phyloP scores from a whole-genome alignment of 1,284 basidiomycete species.

The Porphyrellus sp. region DNA sequence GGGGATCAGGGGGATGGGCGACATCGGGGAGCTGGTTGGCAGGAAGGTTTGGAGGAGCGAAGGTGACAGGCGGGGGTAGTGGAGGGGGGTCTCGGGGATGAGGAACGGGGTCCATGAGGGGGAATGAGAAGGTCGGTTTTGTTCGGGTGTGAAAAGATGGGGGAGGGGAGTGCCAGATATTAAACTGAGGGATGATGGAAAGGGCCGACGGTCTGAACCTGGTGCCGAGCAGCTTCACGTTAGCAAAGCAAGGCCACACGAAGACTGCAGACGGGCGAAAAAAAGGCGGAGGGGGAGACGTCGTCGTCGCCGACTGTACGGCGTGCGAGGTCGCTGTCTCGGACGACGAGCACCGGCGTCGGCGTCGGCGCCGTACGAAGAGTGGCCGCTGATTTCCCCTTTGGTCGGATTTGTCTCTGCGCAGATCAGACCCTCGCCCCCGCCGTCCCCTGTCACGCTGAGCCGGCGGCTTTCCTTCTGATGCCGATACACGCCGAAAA shows the following conservation, averaged over 20 bases:
- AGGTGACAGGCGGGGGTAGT: conserved; percentile 22
- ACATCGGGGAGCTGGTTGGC: conserved; percentile 23
- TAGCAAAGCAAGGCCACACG: conserved; percentile 23
- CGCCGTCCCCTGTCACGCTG: conserved; percentile 32
- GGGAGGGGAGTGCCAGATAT: conserved; percentile 25
- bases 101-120: conserved; percentile 25
- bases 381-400: conserved; percentile 14
- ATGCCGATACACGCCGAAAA: conserved; percentile 22
- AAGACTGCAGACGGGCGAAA: conserved; percentile 19
- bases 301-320: neutral
- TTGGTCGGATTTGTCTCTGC: conserved; percentile 21
- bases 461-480: conserved; percentile 36
- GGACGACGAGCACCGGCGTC: conserved; percentile 6
- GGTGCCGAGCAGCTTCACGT: conserved; percentile 27
- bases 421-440: conserved; percentile 28
- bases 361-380: too few species aligned
- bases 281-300: conserved; percentile 10
- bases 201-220: conserved; percentile 32
- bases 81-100: conserved; percentile 17
- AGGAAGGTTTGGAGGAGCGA: conserved; percentile 22
- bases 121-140: neutral
- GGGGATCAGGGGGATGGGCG: conserved; percentile 18
- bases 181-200: conserved; percentile 30
- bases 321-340: conserved; percentile 7
- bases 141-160: neutral